A percentile compares a stretch with the other conserved stretches of the same genome.
phyloP scores from a whole-genome alignment of 2,329 filamentous ascomycete species.

The Triangularia setosa region DNA sequence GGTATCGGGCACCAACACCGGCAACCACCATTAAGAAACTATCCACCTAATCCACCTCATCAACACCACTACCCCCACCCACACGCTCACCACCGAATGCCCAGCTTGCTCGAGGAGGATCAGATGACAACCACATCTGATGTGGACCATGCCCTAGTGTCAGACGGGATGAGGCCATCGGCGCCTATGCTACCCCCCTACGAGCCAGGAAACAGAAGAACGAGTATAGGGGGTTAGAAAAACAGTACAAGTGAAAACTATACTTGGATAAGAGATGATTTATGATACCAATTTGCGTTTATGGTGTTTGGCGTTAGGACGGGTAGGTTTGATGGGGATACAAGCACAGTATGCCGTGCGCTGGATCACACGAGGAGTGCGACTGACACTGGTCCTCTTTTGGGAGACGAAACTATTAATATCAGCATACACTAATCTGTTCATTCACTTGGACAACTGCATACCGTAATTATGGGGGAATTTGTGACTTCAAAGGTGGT shows the following conservation, averaged over 20 bases:
- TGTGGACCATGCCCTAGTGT: constrained; percentile 21
- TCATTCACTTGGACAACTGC: neutral
- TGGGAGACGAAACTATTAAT: neutral
- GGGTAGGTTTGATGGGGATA: neutral
- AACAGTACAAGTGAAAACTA: neutral
- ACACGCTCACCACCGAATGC: constrained; percentile 12
- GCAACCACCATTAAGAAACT: neutral
- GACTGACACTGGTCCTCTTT: neutral
- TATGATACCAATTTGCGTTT: neutral
- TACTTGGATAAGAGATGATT: neutral
- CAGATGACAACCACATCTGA: constrained; percentile 13
- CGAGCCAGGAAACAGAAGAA: constrained; percentile 28
- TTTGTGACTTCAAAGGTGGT: neutral
- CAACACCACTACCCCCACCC: neutral
- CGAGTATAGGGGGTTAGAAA: neutral
- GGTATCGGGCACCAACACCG: constrained; percentile 23
- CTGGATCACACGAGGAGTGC: neutral
- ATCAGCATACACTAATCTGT: neutral
- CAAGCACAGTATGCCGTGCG: neutral
- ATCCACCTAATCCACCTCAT: neutral
- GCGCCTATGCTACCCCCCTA: constrained; percentile 32
- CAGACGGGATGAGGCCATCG: constrained; percentile 26
- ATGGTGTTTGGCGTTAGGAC: neutral
- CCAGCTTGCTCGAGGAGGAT: constrained; percentile 20
- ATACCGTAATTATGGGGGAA: neutral